Evolutionary conservation across 495 filamentous ascomycete genomes (phyloP).

Genomic region (Rhizodiscina lignyota): DNA sequence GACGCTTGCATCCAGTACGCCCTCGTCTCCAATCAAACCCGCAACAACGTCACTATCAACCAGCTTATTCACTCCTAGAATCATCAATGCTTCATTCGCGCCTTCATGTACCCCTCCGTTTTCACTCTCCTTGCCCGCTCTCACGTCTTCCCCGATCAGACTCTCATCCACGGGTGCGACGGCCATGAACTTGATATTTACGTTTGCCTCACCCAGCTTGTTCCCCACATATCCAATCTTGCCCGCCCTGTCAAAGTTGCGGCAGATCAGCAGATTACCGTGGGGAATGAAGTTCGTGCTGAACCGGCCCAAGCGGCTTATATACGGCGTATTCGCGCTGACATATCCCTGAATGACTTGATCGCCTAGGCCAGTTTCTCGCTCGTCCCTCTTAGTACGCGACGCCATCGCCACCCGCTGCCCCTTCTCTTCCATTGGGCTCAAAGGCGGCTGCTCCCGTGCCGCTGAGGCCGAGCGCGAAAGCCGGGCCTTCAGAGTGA

Average conservation of each 20-base stretch:
- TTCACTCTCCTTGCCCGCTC: slow-evolving; percentile 8
- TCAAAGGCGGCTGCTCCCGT: slow-evolving; percentile 6
- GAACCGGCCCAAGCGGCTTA: slow-evolving; percentile 49
- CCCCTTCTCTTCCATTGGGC: slow-evolving; percentile 1
- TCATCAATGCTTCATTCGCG: slow-evolving; percentile 52
- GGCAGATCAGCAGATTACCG: slow-evolving; percentile 46
- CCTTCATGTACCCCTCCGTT: slow-evolving; percentile 9
- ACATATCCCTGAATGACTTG: slow-evolving; percentile 53
- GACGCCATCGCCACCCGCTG: background rate
- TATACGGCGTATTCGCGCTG: slow-evolving; percentile 37
- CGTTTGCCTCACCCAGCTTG: slow-evolving; percentile 39
- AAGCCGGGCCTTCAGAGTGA: slow-evolving; percentile 36
- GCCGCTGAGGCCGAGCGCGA: slow-evolving; percentile 19
- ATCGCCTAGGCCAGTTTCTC: slow-evolving; percentile 13
- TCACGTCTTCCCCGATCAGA: slow-evolving; percentile 8
- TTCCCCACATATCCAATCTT: slow-evolving; percentile 57
- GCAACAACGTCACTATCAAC: slow-evolving; percentile 37
- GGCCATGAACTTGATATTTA: slow-evolving; percentile 59
- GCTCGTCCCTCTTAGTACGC: too few relatives aligned
- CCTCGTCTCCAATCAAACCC: slow-evolving; percentile 35
- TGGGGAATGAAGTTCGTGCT: slow-evolving; percentile 43
- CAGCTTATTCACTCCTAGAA: slow-evolving; percentile 43
- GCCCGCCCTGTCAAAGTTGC: slow-evolving; percentile 56
- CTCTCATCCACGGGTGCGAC: slow-evolving; percentile 35
- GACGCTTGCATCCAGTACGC: slow-evolving; percentile 45